Percentiles rank a stretch among this genome's conserved stretches.
Evolutionary conservation across 495 filamentous ascomycete genomes (phyloP).

Genomic region (Antarctomyces pellizariae): DNA sequence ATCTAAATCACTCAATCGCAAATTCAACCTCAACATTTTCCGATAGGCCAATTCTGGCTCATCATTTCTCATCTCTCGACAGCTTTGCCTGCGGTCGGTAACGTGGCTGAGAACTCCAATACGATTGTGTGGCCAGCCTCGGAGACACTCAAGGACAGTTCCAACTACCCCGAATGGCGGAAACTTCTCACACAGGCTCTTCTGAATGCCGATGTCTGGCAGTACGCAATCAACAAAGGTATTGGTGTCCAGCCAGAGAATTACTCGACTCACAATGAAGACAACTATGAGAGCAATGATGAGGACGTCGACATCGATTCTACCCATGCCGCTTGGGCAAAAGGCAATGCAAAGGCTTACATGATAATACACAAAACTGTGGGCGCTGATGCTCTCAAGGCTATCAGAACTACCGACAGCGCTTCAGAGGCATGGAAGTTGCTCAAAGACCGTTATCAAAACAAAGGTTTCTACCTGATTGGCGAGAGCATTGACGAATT

Average conservation of each 20-base stretch:
- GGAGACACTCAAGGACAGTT: neutral
- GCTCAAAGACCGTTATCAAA: neutral
- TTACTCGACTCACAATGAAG: neutral
- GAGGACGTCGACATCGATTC: neutral
- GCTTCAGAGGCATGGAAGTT: neutral
- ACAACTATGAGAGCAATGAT: neutral
- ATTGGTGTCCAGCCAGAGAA: neutral
- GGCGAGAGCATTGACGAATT: conserved; percentile 1
- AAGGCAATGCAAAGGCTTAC: neutral
- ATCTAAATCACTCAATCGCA: no score
- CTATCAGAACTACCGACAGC: neutral
- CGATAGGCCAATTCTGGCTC: neutral
- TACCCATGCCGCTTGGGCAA: neutral
- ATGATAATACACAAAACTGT: neutral
- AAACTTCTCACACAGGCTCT: conserved; percentile 1
- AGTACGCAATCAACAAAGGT: neutral
- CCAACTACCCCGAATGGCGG: neutral
- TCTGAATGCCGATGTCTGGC: conserved; percentile 1
- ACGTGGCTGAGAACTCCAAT: neutral
- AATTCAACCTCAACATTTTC: no score
- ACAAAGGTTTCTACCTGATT: neutral
- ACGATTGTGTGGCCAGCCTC: neutral
- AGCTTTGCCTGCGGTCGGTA: neutral
- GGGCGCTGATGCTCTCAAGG: neutral
- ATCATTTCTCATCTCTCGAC: neutral